These are phyloP conservation scores for Diaporthe helianthi DNA, from an alignment of 2,329 filamentous ascomycete genomes.

Conservation along the genomic window DNA sequence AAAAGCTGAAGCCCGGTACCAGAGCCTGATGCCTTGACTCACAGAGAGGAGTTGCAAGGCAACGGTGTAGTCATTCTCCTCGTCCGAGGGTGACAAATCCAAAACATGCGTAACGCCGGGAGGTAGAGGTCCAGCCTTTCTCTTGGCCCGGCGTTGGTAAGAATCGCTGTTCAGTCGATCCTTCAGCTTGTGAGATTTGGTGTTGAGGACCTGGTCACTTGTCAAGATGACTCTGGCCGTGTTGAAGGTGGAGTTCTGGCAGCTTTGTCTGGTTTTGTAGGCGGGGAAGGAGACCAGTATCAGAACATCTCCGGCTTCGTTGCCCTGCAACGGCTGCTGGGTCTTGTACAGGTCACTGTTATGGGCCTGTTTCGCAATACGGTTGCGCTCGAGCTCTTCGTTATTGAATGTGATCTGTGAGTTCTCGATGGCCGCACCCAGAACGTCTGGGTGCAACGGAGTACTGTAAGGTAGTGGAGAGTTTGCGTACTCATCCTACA, in stretches of 20 bases:
- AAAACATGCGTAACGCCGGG: conserved; percentile 26
- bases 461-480: neutral
- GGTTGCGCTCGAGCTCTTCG: conserved; percentile 9
- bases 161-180: conserved; percentile 14
- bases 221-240: conserved; percentile 23
- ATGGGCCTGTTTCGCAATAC: conserved; percentile 22
- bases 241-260: conserved; percentile 9
- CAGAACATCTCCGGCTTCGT: neutral
- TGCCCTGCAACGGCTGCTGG: neutral
- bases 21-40: conserved; percentile 29
- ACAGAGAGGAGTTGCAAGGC: conserved; percentile 25
- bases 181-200: conserved; percentile 21
- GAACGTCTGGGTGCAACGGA: neutral
- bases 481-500: neutral
- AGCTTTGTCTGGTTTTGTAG: conserved; percentile 2
- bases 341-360: conserved; percentile 27
- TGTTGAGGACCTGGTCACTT: conserved; percentile 15
- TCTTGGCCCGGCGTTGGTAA: conserved; percentile 27
- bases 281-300: conserved; percentile 23
- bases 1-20: conserved; percentile 24
- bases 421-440: neutral
- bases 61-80: conserved; percentile 29
- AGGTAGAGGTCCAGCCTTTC: conserved; percentile 2
- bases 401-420: neutral
- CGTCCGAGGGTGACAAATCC: conserved; percentile 30